Evolutionary conservation across 2,329 filamentous ascomycete genomes (phyloP).

Genomic region (Escovopsis sp.): DNA sequence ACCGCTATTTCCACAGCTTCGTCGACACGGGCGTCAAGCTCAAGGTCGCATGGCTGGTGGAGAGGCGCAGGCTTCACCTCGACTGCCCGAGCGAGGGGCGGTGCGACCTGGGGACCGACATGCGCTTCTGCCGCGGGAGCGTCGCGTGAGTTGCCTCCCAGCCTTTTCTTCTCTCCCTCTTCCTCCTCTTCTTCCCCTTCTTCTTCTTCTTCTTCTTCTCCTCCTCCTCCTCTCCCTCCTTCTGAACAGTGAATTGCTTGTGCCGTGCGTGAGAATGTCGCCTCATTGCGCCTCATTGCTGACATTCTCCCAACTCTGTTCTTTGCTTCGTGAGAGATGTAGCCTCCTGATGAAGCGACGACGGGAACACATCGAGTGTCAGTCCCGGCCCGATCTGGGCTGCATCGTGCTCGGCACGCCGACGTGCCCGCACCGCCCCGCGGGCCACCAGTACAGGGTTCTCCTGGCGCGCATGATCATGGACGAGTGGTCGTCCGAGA

Average conservation of each 20-base stretch:
- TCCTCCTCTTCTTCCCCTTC: background rate
- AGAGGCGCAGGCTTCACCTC: slow-evolving; percentile 46
- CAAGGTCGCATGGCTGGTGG: slow-evolving; percentile 55
- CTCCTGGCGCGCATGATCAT: too few relatives aligned
- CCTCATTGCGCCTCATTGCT: too few relatives aligned
- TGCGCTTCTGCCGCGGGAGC: slow-evolving; percentile 45
- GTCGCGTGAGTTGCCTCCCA: slow-evolving; percentile 31
- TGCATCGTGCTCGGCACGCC: slow-evolving; percentile 39
- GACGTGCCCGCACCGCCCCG: slow-evolving; percentile 29
- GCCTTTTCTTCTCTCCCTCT: too few relatives aligned
- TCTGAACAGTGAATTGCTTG: too few relatives aligned
- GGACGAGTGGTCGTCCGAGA: slow-evolving; percentile 22
- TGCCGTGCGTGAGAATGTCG: too few relatives aligned
- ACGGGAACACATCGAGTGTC: slow-evolving; percentile 46
- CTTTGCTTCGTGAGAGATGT: background rate
- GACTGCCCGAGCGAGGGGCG: slow-evolving; percentile 46
- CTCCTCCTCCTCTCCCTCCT: too few relatives aligned
- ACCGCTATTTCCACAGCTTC: slow-evolving; percentile 45
- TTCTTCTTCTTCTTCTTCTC: too few relatives aligned
- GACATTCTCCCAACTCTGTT: too few relatives aligned
- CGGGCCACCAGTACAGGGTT: slow-evolving; percentile 9
- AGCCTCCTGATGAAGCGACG: slow-evolving; percentile 44
- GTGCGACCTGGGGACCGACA: slow-evolving; percentile 44
- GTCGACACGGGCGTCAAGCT: slow-evolving; percentile 51
- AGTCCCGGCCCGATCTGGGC: slow-evolving; percentile 39